These are phyloP conservation scores for Cucumis melo DNA, from an alignment of 306 rosid genomes.

Conservation along the genomic window DNA sequence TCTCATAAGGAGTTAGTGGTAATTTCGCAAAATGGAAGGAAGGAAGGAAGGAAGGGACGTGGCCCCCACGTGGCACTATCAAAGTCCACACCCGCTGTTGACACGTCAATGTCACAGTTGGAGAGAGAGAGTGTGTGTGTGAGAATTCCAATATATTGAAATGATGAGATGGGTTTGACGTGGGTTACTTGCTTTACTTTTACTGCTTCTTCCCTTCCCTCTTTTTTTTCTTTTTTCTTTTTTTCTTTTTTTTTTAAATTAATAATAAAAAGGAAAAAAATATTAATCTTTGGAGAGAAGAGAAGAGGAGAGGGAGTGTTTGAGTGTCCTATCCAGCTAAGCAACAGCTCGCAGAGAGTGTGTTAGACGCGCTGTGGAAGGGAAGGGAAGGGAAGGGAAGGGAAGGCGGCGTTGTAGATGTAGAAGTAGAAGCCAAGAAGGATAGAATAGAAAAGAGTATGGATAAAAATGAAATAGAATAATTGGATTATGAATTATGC, in stretches of 20 bases:
- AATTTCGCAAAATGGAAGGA: neutral
- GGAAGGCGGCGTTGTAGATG: neutral
- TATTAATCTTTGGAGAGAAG: neutral
- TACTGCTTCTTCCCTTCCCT: neutral
- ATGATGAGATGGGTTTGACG: neutral
- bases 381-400: neutral
- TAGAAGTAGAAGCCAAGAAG: neutral
- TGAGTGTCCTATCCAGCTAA: slow-evolving; percentile 1
- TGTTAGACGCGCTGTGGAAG: neutral
- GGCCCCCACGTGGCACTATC: slow-evolving; percentile 16
- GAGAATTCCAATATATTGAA: slow-evolving; percentile 14
- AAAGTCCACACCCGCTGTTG: slow-evolving; percentile 21
- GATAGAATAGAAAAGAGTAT: no score
- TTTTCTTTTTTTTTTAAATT: neutral
- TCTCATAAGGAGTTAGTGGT: neutral
- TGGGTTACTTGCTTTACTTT: neutral
- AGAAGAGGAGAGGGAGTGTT: neutral
- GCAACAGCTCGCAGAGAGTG: slow-evolving; percentile 1
- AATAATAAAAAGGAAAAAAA: neutral
- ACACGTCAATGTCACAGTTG: slow-evolving; percentile 31
- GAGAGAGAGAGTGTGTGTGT: neutral
- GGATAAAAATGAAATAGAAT: no score
- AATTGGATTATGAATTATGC: neutral
- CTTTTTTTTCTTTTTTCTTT: neutral
- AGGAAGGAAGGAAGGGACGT: neutral